These are phyloP conservation scores for Euphrasia arctica DNA, from an alignment of 305 asterid species.

Conservation along the genomic window DNA sequence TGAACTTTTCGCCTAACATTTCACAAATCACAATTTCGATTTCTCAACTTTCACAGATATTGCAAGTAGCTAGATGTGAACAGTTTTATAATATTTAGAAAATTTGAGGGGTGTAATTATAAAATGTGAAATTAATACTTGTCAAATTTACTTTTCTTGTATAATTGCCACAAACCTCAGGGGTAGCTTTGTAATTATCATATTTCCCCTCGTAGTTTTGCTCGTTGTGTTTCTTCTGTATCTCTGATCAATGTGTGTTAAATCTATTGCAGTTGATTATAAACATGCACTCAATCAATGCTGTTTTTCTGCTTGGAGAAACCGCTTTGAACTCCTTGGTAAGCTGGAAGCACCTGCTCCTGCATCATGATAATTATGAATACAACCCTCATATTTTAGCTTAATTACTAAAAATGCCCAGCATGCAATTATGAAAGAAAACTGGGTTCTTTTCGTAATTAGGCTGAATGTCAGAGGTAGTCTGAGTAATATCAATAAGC, in stretches of 20 bases:
- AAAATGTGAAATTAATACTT: too few species aligned
- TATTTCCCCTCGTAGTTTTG: neutral
- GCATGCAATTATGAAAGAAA: too few species aligned
- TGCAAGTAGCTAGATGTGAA: too few species aligned
- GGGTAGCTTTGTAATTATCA: neutral
- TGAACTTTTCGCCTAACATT: too few species aligned
- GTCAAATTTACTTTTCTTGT: too few species aligned
- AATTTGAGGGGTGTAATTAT: too few species aligned
- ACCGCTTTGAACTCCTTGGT: conserved; percentile 88
- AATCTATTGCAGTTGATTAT: conserved; percentile 66
- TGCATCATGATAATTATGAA: neutral
- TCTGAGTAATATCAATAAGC: conserved; percentile 33
- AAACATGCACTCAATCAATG: conserved; percentile 91
- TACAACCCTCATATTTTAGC: neutral
- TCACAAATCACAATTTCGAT: too few species aligned
- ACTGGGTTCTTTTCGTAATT: conserved; percentile 15
- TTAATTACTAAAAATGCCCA: neutral
- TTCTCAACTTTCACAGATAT: too few species aligned
- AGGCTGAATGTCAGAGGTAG: conserved; percentile 54
- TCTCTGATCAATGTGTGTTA: conserved; percentile 25
- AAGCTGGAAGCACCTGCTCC: conserved; percentile 25
- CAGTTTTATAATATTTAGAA: too few species aligned
- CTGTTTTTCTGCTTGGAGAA: conserved; percentile 76
- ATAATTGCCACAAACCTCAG: too few species aligned
- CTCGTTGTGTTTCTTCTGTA: neutral